Conservation (phyloP, 2,329 filamentous ascomycete genomes). For the Dothideomycetes sp. region DNA sequence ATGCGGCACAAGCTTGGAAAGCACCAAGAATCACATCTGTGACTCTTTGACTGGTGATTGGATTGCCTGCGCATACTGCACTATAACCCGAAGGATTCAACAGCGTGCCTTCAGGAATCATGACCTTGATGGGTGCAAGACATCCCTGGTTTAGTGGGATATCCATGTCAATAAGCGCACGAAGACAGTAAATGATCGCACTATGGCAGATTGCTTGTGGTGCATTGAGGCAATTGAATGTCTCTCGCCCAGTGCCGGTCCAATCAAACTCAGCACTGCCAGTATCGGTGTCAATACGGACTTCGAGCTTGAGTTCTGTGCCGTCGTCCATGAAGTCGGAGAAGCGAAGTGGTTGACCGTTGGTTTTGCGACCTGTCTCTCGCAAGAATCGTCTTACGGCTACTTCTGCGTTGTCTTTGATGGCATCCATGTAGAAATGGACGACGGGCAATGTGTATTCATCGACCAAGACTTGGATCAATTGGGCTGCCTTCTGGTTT, state of each 20-base stretch:
- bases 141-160: slow-evolving; percentile 43
- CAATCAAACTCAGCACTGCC: slow-evolving; percentile 33
- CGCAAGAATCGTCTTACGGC: slow-evolving; percentile 27
- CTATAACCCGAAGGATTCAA: slow-evolving; percentile 23
- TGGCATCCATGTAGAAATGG: slow-evolving; percentile 34
- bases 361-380: slow-evolving; percentile 15
- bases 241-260: slow-evolving; percentile 30
- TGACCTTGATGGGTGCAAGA: slow-evolving; percentile 22
- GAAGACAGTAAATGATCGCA: slow-evolving; percentile 26
- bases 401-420: slow-evolving; percentile 28
- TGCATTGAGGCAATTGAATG: slow-evolving; percentile 28
- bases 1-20: slow-evolving; percentile 53
- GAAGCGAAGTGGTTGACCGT: slow-evolving; percentile 19
- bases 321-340: slow-evolving; percentile 36
- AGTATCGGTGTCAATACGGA: slow-evolving; percentile 25
- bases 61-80: slow-evolving; percentile 26
- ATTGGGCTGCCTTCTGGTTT: slow-evolving; percentile 26
- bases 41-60: slow-evolving; percentile 26
- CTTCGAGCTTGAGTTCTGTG: slow-evolving; percentile 26
- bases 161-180: slow-evolving; percentile 24
- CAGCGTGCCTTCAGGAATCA: slow-evolving; percentile 22
- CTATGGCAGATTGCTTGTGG: slow-evolving; percentile 31
- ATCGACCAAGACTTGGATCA: slow-evolving; percentile 28
- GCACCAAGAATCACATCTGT: slow-evolving; percentile 26
- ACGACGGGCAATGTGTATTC: slow-evolving; percentile 29